Evolutionary conservation across 2,329 filamentous ascomycete species (phyloP).

Genomic region (Phialophora tarda): DNA sequence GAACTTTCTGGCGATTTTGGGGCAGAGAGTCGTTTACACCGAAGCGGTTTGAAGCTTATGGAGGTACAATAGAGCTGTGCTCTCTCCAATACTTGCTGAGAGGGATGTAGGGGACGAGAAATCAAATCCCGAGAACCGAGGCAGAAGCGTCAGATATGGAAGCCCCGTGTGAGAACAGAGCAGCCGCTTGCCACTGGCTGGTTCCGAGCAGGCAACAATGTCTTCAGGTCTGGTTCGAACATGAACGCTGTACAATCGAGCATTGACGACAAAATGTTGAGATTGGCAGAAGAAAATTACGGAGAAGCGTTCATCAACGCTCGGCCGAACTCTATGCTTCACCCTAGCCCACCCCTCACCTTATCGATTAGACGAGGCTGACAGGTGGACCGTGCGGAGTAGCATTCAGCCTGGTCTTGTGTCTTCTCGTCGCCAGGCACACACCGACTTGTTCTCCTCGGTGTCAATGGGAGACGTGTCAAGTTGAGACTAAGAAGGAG

Average conservation of each 20-base stretch:
- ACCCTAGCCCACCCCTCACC: slow-evolving; percentile 8
- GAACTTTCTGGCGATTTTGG: background rate
- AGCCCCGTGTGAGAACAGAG: background rate
- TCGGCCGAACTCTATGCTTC: background rate
- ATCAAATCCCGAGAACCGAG: background rate
- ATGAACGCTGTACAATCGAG: background rate
- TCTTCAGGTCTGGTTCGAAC: background rate
- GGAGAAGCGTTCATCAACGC: background rate
- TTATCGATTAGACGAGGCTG: slow-evolving; percentile 22
- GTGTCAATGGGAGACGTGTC: slow-evolving; percentile 4
- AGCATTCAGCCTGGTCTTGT: slow-evolving; percentile 12
- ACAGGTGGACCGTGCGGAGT: slow-evolving; percentile 4
- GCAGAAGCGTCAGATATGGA: background rate
- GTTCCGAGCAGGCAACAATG: background rate
- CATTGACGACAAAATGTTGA: background rate
- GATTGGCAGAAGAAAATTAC: background rate
- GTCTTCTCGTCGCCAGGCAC: slow-evolving; percentile 3
- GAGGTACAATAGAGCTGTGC: background rate
- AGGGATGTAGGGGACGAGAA: background rate
- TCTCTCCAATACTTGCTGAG: background rate
- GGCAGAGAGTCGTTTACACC: background rate
- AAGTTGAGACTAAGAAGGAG: slow-evolving; percentile 11
- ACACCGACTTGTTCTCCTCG: slow-evolving; percentile 13
- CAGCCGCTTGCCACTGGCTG: background rate
- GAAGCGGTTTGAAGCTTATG: background rate